These are phyloP conservation scores for Ricinus communis DNA, from an alignment of 345 rosid genomes.

Conservation along the genomic window DNA sequence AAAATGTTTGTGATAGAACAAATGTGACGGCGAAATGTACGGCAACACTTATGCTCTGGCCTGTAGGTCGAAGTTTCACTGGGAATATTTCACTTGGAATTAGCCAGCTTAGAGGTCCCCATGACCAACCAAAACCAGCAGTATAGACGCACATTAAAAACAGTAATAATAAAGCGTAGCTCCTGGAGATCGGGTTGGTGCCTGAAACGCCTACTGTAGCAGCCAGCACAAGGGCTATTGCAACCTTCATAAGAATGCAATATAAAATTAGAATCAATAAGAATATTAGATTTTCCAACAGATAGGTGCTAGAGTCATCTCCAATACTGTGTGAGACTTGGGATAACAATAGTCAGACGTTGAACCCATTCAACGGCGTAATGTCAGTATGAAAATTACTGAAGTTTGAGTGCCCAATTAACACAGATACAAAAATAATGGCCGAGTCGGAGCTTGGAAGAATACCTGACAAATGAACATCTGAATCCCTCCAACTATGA, in stretches of 20 bases:
- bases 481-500: slow-evolving; percentile 58
- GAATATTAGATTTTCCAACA: too few relatives aligned
- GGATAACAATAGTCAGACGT: too few relatives aligned
- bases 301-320: too few relatives aligned
- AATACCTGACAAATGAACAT: slow-evolving; percentile 41
- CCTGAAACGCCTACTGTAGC: slow-evolving; percentile 45
- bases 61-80: slow-evolving; percentile 54
- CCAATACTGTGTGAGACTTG: too few relatives aligned
- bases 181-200: slow-evolving; percentile 38
- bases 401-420: too few relatives aligned
- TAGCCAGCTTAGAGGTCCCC: slow-evolving; percentile 66
- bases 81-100: slow-evolving; percentile 74
- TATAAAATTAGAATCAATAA: not conserved
- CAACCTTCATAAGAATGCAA: slow-evolving; percentile 2
- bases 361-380: too few relatives aligned
- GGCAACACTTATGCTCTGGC: slow-evolving; percentile 59
- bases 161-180: slow-evolving; percentile 39
- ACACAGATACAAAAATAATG: too few relatives aligned
- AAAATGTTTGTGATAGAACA: slow-evolving; percentile 57
- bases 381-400: too few relatives aligned
- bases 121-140: slow-evolving; percentile 72
- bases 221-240: slow-evolving; percentile 38
- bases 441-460: too few relatives aligned
- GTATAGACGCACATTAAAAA: slow-evolving; percentile 56
- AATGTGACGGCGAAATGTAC: slow-evolving; percentile 49